Evolutionary conservation across 1,284 basidiomycete species (phyloP), one percentile per base, ranked within the genome.

Genomic region (Sporisorium exsertum): DNA sequence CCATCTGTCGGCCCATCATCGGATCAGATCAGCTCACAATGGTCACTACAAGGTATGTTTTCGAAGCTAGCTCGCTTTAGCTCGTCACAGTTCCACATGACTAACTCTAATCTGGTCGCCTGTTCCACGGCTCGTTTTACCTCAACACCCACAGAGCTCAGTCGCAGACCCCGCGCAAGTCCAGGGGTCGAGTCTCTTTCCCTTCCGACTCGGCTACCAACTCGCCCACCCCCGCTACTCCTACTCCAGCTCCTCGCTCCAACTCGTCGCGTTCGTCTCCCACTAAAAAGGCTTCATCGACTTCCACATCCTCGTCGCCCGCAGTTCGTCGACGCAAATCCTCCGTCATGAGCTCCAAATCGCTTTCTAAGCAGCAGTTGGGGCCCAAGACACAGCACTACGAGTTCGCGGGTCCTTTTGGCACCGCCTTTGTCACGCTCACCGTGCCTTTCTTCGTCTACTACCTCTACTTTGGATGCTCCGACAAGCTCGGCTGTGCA

Each of bases 321-420:
- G 61, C 61, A 6, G 24, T 62, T 24, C 58, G 64, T 33, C 64
- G 68, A 35, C 73, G 68, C 29, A 67, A 71, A 37, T 71, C 68
- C 2, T 71, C 74, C 58, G 54, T 51, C 55, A 77, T 72, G 74
- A 71, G 56, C 57, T 46, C 50, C 35, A 77, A 72, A 33, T 63
- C 69, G 56, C 64, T 68, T 49, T 64, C 74, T 50, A 72, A 77
- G 63, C 58, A 77, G 58, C 74, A 77, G 47, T 86, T 88, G 63
- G 88, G 88, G 64, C 88, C 88, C 22, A 80, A 79, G 53, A 87
- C 87, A 22, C 90, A 87, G 0, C 86, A 89, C 52, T 93, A 91
- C 85, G 94, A 97, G 85, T 97, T 97, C 86, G 87, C 93, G 62
- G 95, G 95, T 0, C 93, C 94, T 3, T 88, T 90, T 5, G 94